Evolutionary conservation across 345 rosid genomes (phyloP).

Genomic region (Melaleuca alternifolia): DNA sequence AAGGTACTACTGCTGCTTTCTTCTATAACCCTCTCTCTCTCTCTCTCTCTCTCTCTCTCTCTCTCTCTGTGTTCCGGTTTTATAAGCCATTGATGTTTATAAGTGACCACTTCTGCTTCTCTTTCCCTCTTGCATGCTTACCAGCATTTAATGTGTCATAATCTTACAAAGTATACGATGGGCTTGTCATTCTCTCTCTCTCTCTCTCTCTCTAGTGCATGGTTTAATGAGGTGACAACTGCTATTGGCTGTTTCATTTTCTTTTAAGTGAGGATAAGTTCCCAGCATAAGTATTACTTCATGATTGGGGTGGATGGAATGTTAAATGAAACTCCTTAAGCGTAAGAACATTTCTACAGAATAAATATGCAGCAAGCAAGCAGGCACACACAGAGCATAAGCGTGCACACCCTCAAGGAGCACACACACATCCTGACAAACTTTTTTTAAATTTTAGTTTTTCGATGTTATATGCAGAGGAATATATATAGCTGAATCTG

Average conservation of each 20-base stretch:
- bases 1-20: conserved; percentile 11
- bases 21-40: no score
- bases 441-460: not conserved
- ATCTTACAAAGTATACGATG: not conserved
- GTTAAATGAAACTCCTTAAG: not conserved
- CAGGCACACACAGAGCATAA: not conserved
- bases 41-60: not conserved
- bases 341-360: not conserved
- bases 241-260: not conserved
- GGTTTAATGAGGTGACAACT: not conserved
- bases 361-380: not conserved
- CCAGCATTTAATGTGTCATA: not conserved
- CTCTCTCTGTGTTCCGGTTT: not conserved
- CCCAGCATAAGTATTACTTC: not conserved
- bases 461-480: not conserved
- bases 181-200: not conserved
- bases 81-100: not conserved
- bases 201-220: not conserved
- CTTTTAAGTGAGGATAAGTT: not conserved
- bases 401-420: not conserved
- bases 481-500: not conserved
- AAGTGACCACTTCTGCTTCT: not conserved
- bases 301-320: not conserved
- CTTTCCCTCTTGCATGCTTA: not conserved
- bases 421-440: not conserved